These are phyloP conservation scores for Tuber magnatum DNA, from an alignment of 495 filamentous ascomycete species.

Conservation along the genomic window DNA sequence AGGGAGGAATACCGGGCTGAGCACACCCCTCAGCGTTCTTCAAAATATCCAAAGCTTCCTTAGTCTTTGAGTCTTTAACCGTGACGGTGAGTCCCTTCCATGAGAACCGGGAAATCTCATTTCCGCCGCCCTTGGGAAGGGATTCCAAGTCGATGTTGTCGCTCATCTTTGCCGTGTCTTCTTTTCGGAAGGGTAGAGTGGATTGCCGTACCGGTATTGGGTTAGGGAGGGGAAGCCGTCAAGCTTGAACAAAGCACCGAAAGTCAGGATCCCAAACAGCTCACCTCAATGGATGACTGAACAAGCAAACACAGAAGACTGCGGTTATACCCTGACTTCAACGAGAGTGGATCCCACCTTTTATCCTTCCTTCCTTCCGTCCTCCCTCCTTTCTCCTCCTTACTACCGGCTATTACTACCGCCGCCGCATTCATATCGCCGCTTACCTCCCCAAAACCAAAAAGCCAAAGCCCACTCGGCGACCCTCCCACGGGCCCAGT, in stretches of 20 bases:
- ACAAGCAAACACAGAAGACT: neutral
- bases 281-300: neutral
- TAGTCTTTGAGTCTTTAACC: slow-evolving; percentile 61
- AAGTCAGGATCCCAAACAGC: neutral
- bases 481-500: neutral
- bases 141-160: slow-evolving; percentile 41
- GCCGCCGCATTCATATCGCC: neutral
- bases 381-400: neutral
- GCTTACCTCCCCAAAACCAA: neutral
- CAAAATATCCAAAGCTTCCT: slow-evolving; percentile 52
- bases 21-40: slow-evolving; percentile 50
- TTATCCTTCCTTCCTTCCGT: neutral
- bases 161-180: neutral
- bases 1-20: slow-evolving; percentile 44
- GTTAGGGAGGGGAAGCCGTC: neutral
- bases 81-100: slow-evolving; percentile 60
- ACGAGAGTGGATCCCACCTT: neutral
- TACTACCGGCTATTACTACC: neutral
- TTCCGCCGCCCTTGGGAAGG: slow-evolving; percentile 33
- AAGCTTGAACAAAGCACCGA: neutral
- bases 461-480: neutral
- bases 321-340: neutral
- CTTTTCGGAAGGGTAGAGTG: neutral
- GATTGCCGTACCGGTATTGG: too few species aligned
- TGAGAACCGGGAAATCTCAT: slow-evolving; percentile 43